A percentile compares a stretch with the other conserved stretches of the same genome.
phyloP scores from a whole-genome alignment of 164 flowering plant species.

The Chimonanthus praecox region DNA sequence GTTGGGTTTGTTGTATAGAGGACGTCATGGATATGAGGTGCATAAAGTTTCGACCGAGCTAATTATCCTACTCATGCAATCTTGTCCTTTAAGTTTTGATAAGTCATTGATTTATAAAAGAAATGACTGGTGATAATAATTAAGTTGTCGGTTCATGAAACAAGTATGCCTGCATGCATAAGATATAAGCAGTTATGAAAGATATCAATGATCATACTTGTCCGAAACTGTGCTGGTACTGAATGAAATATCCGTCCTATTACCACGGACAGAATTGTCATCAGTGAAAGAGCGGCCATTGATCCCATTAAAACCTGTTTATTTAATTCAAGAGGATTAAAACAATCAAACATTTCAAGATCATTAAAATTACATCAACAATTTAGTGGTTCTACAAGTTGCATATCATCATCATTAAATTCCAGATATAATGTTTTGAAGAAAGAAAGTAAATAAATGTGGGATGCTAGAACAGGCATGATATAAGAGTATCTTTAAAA shows the following conservation, averaged over 20 bases:
- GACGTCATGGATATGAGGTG: too few relatives aligned
- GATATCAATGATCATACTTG: conserved; percentile 51
- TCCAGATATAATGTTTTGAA: too few relatives aligned
- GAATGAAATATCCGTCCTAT: conserved; percentile 90
- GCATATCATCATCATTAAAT: too few relatives aligned
- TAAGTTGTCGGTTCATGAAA: not conserved
- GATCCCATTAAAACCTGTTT: conserved; percentile 90
- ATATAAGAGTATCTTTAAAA: not conserved
- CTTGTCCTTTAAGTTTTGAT: too few relatives aligned
- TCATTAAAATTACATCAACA: not conserved
- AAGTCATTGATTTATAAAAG: not conserved
- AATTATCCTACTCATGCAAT: too few relatives aligned
- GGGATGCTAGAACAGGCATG: not conserved
- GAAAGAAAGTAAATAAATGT: too few relatives aligned
- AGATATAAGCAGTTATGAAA: not conserved
- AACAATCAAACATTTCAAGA: not conserved
- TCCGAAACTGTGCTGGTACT: conserved; percentile 96
- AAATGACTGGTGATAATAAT: not conserved
- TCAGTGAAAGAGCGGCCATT: conserved; percentile 91
- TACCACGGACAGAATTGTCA: conserved; percentile 88
- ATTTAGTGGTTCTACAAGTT: too few relatives aligned
- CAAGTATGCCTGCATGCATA: not conserved
- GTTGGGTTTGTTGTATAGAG: too few relatives aligned
- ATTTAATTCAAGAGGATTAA: conserved; percentile 3
- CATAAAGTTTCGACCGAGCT: too few relatives aligned